Conservation (phyloP, 805 yeast genomes). For the Cyberlindnera galapagoensis region DNA sequence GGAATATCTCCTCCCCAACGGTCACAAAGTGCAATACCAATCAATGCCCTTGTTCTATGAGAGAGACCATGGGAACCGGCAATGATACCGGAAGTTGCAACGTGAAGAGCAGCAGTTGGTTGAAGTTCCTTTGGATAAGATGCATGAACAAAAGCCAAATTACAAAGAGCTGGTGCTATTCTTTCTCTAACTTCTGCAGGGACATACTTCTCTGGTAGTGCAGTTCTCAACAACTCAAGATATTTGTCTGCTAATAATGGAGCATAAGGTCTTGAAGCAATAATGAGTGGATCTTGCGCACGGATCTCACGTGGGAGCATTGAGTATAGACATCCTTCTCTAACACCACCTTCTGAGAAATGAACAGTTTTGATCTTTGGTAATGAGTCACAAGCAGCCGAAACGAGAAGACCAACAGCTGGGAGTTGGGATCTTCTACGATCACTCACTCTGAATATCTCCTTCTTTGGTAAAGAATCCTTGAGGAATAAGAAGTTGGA, state of each 20-base stretch:
- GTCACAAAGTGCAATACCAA: slow-evolving; percentile 70
- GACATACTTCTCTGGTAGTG: slow-evolving; percentile 49
- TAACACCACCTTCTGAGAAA: slow-evolving; percentile 71
- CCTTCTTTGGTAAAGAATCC: slow-evolving; percentile 37
- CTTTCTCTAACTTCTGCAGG: slow-evolving; percentile 54
- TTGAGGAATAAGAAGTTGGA: slow-evolving; percentile 47
- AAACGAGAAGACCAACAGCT: slow-evolving; percentile 56
- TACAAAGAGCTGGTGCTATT: slow-evolving; percentile 65
- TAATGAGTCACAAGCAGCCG: slow-evolving; percentile 55
- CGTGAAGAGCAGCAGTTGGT: slow-evolving; percentile 65
- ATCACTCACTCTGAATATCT: slow-evolving; percentile 59
- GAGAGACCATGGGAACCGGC: slow-evolving; percentile 74
- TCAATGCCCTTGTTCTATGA: slow-evolving; percentile 62
- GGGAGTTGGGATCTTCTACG: slow-evolving; percentile 63
- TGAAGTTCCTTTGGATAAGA: slow-evolving; percentile 73
- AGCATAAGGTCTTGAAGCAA: slow-evolving; percentile 68
- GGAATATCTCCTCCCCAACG: slow-evolving; percentile 81
- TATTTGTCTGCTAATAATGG: slow-evolving; percentile 57
- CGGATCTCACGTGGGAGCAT: slow-evolving; percentile 51
- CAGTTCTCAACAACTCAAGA: slow-evolving; percentile 43
- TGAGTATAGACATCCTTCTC: slow-evolving; percentile 69
- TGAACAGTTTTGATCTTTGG: slow-evolving; percentile 57
- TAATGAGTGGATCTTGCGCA: slow-evolving; percentile 60
- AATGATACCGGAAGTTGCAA: slow-evolving; percentile 68
- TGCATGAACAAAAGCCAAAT: slow-evolving; percentile 69